A percentile compares a stretch with the other conserved stretches of the same genome.
Conservation (phyloP, 2,329 filamentous ascomycete genomes). For the Penicillium sp. region DNA sequence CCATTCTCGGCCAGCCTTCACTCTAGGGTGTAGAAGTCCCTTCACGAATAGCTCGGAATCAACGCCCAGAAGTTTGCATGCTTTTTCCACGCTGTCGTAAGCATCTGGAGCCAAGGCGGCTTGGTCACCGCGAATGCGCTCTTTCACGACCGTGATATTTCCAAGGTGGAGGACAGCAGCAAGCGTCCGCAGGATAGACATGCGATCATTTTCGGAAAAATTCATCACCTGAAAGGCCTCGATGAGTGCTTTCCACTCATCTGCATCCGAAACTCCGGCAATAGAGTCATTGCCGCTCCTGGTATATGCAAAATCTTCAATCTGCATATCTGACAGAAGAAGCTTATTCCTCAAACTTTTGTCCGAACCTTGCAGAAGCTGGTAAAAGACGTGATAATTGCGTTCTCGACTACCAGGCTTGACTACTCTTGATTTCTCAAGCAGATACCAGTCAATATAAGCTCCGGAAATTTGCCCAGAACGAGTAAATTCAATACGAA, state of each 20-base stretch:
- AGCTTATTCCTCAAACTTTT: conserved; percentile 69
- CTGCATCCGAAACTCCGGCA: conserved; percentile 78
- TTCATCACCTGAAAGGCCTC: conserved; percentile 95
- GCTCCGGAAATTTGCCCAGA: conserved; percentile 88
- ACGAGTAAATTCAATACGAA: conserved; percentile 89
- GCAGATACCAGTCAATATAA: conserved; percentile 96
- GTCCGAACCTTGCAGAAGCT: conserved; percentile 82
- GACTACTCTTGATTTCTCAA: conserved; percentile 97
- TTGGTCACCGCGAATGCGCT: conserved; percentile 87
- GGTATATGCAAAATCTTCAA: conserved; percentile 89
- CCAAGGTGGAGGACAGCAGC: conserved; percentile 90
- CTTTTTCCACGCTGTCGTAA: conserved; percentile 68
- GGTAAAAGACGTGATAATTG: conserved; percentile 98
- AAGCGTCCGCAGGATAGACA: conserved; percentile 77
- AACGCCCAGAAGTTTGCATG: conserved; percentile 82
- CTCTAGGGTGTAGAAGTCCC: conserved; percentile 83
- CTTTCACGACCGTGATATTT: conserved; percentile 84
- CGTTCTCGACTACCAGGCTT: conserved; percentile 81
- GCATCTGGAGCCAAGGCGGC: conserved; percentile 75
- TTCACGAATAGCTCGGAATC: conserved; percentile 79
- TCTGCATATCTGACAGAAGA: conserved; percentile 67
- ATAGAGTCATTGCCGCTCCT: conserved; percentile 89
- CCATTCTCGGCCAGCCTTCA: conserved; percentile 96
- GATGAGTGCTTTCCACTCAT: conserved; percentile 85
- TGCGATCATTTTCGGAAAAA: conserved; percentile 80